A percentile compares a stretch with the other conserved stretches of the same genome.
Evolutionary conservation across 345 rosid genomes (phyloP).

Genomic region (Populus alba): DNA sequence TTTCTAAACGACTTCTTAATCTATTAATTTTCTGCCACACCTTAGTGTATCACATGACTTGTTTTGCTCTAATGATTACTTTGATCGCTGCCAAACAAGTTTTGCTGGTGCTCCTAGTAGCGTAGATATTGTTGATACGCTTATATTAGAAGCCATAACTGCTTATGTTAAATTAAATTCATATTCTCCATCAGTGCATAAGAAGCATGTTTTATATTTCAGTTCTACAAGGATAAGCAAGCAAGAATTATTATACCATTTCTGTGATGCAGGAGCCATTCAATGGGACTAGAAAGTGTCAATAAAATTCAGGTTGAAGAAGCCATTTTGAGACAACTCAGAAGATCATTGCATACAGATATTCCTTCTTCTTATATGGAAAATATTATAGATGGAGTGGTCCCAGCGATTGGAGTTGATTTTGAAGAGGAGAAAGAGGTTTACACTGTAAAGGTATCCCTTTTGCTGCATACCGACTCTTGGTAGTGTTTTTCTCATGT

Average conservation of each 20-base stretch:
- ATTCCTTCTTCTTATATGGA: conserved; percentile 42
- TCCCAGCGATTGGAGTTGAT: conserved; percentile 36
- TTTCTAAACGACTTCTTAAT: no score
- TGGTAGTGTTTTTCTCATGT: background rate
- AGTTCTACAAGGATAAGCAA: background rate
- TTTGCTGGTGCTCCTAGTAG: background rate
- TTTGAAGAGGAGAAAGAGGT: conserved; percentile 42
- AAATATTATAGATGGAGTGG: conserved; percentile 30
- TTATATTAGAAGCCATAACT: background rate
- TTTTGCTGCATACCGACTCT: background rate
- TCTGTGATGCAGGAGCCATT: conserved; percentile 29
- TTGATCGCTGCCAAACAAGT: background rate
- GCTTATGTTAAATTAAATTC: background rate
- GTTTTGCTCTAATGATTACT: no score
- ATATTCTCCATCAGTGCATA: background rate
- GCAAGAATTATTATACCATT: background rate
- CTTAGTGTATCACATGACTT: no score
- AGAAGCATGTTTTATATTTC: background rate
- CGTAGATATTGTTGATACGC: background rate
- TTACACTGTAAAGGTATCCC: conserved; percentile 55
- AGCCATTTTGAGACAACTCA: conserved; percentile 22
- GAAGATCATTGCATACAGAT: conserved; percentile 36
- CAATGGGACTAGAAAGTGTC: conserved; percentile 14
- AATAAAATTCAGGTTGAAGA: conserved; percentile 28
- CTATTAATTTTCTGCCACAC: no score